phyloP scores from a whole-genome alignment of 306 rosid species.

The Cicer judaicum region DNA sequence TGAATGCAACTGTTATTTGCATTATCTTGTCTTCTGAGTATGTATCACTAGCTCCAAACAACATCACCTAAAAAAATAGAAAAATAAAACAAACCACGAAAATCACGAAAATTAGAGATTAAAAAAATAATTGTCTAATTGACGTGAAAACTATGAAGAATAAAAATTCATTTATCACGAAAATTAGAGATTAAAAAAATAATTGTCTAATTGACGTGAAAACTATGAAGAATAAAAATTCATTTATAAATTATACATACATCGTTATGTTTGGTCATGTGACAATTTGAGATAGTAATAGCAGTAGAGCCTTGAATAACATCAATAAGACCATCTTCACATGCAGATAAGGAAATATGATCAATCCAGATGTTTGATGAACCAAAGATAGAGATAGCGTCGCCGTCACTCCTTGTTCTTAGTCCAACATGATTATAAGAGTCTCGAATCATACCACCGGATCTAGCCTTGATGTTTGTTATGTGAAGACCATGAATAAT shows the following conservation, averaged over 20 bases:
- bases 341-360: conserved; percentile 68
- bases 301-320: conserved; percentile 73
- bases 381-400: conserved; percentile 71
- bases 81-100: background rate
- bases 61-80: conserved; percentile 60
- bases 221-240: no score
- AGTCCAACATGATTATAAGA: conserved; percentile 55
- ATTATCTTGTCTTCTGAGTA: conserved; percentile 55
- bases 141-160: no score
- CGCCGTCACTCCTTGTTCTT: conserved; percentile 71
- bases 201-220: no score
- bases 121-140: no score
- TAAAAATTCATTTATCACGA: no score
- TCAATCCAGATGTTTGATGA: conserved; percentile 82
- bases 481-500: conserved; percentile 72
- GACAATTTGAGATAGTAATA: conserved; percentile 79
- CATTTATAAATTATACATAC: conserved; percentile 48
- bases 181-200: no score
- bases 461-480: conserved; percentile 9
- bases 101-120: no score
- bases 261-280: conserved; percentile 71
- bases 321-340: conserved; percentile 77
- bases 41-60: conserved; percentile 75
- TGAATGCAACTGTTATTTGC: conserved; percentile 90
- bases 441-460: conserved; percentile 77